Evolutionary conservation across 768 basidiomycete species (phyloP).

Genomic region (Gautieria morchelliformis): DNA sequence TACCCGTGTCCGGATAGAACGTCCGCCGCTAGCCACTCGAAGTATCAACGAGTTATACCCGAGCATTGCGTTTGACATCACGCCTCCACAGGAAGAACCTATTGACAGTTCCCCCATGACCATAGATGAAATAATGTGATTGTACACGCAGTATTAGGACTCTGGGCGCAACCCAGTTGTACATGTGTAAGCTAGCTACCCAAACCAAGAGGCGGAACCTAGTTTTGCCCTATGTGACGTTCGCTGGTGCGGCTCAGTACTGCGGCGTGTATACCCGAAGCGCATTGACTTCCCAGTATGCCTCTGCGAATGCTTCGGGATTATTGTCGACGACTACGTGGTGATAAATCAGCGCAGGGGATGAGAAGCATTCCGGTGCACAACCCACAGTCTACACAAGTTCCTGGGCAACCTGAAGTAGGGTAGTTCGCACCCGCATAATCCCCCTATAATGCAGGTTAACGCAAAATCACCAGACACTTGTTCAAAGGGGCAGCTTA

Average conservation of each 20-base stretch:
- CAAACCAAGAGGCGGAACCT: conserved; percentile 42
- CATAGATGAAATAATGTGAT: conserved; percentile 33
- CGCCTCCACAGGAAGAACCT: conserved; percentile 7
- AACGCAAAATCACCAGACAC: not conserved
- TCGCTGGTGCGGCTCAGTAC: not conserved
- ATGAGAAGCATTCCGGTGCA: not conserved
- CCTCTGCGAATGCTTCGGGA: conserved; percentile 46
- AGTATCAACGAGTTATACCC: conserved; percentile 23
- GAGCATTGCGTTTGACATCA: not conserved
- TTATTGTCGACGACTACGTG: conserved; percentile 46
- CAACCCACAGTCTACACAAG: conserved; percentile 39
- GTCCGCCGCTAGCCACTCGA: conserved; percentile 38
- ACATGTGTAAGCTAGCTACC: not conserved
- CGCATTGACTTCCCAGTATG: conserved; percentile 63
- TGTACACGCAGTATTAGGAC: not conserved
- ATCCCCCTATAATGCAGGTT: conserved; percentile 35
- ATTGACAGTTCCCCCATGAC: conserved; percentile 29
- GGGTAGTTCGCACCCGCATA: conserved; percentile 39
- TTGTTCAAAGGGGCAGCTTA: conserved; percentile 21
- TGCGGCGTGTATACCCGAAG: conserved; percentile 38
- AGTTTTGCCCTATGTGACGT: too few relatives aligned
- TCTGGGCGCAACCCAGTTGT: not conserved
- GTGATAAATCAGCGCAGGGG: not conserved
- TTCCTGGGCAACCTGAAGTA: conserved; percentile 27
- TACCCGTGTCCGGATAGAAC: conserved; percentile 25